Percentiles rank a stretch among this genome's conserved stretches.
Evolutionary conservation across 306 rosid species (phyloP).

Genomic region (Prunus fruticosa): DNA sequence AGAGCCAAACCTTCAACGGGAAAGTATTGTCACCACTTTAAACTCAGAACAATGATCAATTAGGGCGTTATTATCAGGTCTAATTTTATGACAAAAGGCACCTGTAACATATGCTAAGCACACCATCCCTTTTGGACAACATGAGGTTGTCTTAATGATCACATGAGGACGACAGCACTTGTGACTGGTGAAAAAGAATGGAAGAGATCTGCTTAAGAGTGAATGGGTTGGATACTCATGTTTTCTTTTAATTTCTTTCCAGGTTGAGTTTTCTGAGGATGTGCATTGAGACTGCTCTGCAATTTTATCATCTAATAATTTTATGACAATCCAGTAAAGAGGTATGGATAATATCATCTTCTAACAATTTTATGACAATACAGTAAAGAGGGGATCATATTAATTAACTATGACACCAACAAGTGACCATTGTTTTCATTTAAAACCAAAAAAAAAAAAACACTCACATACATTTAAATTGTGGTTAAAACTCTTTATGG

Average conservation of each 20-base stretch:
- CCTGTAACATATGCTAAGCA: neutral
- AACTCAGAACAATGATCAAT: neutral
- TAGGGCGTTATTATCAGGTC: neutral
- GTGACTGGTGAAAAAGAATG: neutral
- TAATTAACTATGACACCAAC: neutral
- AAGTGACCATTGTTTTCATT: neutral
- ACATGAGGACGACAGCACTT: neutral
- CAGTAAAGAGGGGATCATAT: neutral
- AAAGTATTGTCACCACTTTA: neutral
- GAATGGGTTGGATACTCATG: neutral
- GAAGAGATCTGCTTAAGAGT: constrained; percentile 11
- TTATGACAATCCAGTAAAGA: neutral
- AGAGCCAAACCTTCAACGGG: neutral
- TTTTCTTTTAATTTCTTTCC: neutral
- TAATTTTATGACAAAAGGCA: neutral
- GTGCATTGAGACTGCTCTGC: too few species aligned
- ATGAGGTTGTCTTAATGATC: neutral
- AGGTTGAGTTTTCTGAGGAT: too few species aligned
- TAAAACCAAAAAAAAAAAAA: neutral
- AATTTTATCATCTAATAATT: neutral
- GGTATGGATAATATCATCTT: neutral
- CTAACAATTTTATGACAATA: neutral
- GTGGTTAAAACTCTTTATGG: neutral
- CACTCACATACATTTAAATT: neutral
- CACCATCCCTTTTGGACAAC: neutral